Evolutionary conservation across 2,329 filamentous ascomycete genomes (phyloP).

Genomic region (Fusarium avenaceum): DNA sequence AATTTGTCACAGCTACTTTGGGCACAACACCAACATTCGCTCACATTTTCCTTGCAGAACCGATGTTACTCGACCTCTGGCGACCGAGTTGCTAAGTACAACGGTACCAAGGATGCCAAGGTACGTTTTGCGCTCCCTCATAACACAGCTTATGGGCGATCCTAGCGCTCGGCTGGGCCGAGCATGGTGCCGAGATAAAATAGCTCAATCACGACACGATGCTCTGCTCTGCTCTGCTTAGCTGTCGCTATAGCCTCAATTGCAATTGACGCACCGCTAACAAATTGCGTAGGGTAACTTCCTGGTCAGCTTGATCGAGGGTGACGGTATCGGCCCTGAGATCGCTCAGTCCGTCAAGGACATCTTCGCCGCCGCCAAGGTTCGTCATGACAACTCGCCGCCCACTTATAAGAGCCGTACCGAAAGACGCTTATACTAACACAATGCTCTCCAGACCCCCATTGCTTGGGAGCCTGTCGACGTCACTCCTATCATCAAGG

Average conservation of each 20-base stretch:
- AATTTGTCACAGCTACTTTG: conserved; percentile 7
- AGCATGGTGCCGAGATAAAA: conserved; percentile 54
- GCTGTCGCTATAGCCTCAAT: conserved; percentile 31
- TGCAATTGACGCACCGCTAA: conserved; percentile 46
- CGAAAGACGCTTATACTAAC: conserved; percentile 43
- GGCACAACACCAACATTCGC: conserved; percentile 39
- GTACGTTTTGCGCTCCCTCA: conserved; percentile 66
- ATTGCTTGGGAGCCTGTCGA: conserved; percentile 98
- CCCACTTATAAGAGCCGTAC: conserved; percentile 7
- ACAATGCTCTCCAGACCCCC: conserved; percentile 71
- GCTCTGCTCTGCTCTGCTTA: conserved; percentile 5
- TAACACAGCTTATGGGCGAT: conserved; percentile 24
- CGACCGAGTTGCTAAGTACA: conserved; percentile 90
- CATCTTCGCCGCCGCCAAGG: conserved; percentile 96
- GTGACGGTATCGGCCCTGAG: conserved; percentile 98
- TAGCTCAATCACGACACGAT: conserved; percentile 55
- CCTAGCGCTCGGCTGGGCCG: conserved; percentile 47
- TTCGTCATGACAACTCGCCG: conserved; percentile 59
- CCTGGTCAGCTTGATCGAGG: conserved; percentile 97
- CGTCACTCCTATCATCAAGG: conserved; percentile 91
- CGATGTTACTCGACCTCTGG: conserved; percentile 75
- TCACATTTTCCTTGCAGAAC: conserved; percentile 55
- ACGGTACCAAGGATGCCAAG: conserved; percentile 88
- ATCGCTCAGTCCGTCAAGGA: conserved; percentile 98
- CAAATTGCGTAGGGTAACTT: conserved; percentile 80